Percentiles rank a stretch among this genome's conserved stretches.
Evolutionary conservation across 1,284 basidiomycete genomes (phyloP).

Genomic region (Apiotrichum porosum): DNA sequence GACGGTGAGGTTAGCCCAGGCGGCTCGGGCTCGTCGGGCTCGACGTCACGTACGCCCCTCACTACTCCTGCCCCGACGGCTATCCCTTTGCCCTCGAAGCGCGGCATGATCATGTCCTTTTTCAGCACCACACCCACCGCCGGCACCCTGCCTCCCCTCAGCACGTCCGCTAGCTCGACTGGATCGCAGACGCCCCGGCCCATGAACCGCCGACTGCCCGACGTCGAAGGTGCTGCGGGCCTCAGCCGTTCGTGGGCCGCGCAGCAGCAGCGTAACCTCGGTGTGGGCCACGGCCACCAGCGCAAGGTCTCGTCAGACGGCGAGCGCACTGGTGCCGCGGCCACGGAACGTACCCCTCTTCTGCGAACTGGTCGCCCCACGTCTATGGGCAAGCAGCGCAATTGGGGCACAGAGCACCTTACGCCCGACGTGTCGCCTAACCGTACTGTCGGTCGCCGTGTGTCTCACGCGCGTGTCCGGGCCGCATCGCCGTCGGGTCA

Average conservation of each 20-base stretch:
- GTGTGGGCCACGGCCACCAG: background rate
- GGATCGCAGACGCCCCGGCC: constrained; percentile 13
- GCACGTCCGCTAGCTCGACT: constrained; percentile 4
- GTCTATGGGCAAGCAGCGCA: constrained; percentile 1
- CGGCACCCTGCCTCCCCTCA: constrained; percentile 1
- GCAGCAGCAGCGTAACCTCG: background rate
- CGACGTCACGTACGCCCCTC: background rate
- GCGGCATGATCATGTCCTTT: constrained; percentile 12
- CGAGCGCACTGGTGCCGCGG: background rate
- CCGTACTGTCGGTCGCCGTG: background rate
- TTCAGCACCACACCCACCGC: constrained; percentile 13
- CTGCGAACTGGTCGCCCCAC: background rate
- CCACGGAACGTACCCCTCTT: constrained; percentile 8
- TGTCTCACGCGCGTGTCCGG: constrained; percentile 12
- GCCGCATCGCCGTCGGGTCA: constrained; percentile 45
- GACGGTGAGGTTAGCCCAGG: background rate
- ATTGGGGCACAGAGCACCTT: constrained; percentile 1
- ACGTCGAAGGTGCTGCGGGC: background rate
- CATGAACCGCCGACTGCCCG: constrained; percentile 3
- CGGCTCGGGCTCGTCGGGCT: background rate
- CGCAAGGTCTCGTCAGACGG: background rate
- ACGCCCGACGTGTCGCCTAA: background rate
- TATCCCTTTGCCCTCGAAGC: constrained; percentile 5
- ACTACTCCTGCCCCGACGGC: background rate
- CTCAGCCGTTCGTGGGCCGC: background rate